Base-by-base conservation (phyloP, 306 rosid genomes). In the Vachellia pachyceras region DNA sequence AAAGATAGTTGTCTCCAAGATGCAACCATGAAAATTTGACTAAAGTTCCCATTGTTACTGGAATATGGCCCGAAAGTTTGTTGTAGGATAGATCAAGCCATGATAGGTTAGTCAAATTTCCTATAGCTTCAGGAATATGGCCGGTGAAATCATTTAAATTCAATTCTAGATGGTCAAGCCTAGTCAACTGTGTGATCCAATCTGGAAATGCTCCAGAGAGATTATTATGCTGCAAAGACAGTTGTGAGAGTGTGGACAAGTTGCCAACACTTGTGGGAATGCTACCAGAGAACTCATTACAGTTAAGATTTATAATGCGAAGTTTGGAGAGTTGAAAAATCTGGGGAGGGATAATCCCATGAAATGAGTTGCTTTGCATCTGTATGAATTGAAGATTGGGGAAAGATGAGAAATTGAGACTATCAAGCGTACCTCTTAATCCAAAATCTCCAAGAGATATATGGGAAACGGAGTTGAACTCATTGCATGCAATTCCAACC, bases 31-130 rank as follows among this genome's bases (percentile, higher is more conserved):
- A 1, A 10, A 45, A 44, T 44, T 44, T 44, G 47, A 44, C 47
- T 44, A 44, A 44, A 42, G 12, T 42, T 42, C 46, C 46, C 10
- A 42, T 42, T 42, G 46, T 42, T 42, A 2, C 46, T 10, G 49
- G 49, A 44, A 45, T 3, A 45, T 45, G 49, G 14, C 49, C 49
- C 0, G 58, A 17, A 50, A 50, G 3, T 36, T 0, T 1, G 10
- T 17, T 50, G 22, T 6, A 0, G 0, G 0, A 0, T 50, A 50
- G 22, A 0, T 6, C 20, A 15, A 50, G 7, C 7, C 0, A 1
- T 17, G 58, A 52, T 7, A 52, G 9, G 2, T 52, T 52, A 0
- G 58, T 7, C 20, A 52, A 18, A n/a, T 52, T 52, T 52, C 3
- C 58, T 52, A 52, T 52, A n/a, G n/a, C 23, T 7, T 52, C 23